Evolutionary conservation across 768 basidiomycete species (phyloP).

Genomic region (Psilocybe tampanensis): DNA sequence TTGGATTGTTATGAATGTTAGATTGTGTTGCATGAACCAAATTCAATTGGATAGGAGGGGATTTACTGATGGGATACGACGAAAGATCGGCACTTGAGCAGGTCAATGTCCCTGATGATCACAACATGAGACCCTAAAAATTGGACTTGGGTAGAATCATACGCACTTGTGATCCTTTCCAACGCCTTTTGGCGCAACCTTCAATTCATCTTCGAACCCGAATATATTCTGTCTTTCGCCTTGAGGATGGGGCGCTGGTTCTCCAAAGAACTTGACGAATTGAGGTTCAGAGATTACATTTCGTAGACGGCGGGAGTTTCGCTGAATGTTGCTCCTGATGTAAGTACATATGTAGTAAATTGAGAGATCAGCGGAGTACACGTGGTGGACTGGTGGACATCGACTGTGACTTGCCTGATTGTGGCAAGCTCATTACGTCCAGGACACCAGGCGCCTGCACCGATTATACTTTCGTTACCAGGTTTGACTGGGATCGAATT

Average conservation of each 20-base stretch:
- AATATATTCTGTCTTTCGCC: constrained; percentile 78
- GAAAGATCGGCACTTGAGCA: constrained; percentile 83
- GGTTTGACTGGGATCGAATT: constrained; percentile 52
- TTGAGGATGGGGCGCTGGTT: constrained; percentile 59
- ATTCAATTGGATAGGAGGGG: too few relatives aligned
- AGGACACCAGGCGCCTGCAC: constrained; percentile 81
- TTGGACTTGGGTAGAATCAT: not conserved
- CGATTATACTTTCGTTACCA: constrained; percentile 69
- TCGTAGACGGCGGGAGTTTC: constrained; percentile 63
- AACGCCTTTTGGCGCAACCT: constrained; percentile 89
- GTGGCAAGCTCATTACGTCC: constrained; percentile 77
- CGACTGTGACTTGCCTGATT: constrained; percentile 44
- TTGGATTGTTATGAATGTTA: not conserved
- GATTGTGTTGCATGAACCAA: not conserved
- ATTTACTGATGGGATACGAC: constrained; percentile 66
- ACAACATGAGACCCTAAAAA: not conserved
- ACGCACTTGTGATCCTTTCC: constrained; percentile 77
- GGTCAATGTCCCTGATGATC: constrained; percentile 79
- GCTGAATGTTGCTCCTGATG: constrained; percentile 69
- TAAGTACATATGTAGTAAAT: too few relatives aligned
- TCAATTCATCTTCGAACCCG: constrained; percentile 85
- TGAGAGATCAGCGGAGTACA: not conserved
- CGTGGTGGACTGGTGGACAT: not conserved
- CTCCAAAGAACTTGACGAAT: constrained; percentile 81
- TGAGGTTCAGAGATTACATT: constrained; percentile 63